Evolutionary conservation across 306 rosid species (phyloP).

Genomic region (Corylus avellana): DNA sequence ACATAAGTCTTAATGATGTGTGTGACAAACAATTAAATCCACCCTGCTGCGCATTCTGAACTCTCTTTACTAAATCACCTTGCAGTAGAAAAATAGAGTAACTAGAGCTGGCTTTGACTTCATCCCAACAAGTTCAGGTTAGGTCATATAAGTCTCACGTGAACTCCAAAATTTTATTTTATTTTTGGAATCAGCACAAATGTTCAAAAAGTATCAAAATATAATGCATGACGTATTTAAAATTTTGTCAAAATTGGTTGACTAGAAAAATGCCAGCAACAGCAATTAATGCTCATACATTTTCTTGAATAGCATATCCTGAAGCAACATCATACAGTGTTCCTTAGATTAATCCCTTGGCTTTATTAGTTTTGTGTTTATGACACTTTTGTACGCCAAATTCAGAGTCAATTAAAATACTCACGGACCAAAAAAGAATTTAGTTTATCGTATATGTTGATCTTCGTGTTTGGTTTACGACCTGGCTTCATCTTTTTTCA

Average conservation of each 20-base stretch:
- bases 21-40: background rate
- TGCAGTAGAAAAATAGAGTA: background rate
- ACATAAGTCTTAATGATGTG: background rate
- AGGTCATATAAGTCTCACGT: background rate
- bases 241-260: background rate
- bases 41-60: background rate
- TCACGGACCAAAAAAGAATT: background rate
- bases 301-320: background rate
- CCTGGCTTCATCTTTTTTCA: background rate
- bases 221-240: background rate
- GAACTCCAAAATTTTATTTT: background rate
- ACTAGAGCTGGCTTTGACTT: background rate
- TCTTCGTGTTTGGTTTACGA: constrained; percentile 2
- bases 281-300: background rate
- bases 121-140: background rate
- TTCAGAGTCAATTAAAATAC: background rate
- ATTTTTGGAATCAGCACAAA: background rate
- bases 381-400: background rate
- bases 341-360: background rate
- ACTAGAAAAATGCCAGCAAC: background rate
- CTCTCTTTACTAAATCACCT: background rate
- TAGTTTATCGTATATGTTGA: background rate
- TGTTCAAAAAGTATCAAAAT: background rate
- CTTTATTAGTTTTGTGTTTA: background rate
- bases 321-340: background rate